Evolutionary conservation across 208 protist species (phyloP), one percentile per base, ranked within the genome.

Genomic region (Trypanosoma conorhini): DNA sequence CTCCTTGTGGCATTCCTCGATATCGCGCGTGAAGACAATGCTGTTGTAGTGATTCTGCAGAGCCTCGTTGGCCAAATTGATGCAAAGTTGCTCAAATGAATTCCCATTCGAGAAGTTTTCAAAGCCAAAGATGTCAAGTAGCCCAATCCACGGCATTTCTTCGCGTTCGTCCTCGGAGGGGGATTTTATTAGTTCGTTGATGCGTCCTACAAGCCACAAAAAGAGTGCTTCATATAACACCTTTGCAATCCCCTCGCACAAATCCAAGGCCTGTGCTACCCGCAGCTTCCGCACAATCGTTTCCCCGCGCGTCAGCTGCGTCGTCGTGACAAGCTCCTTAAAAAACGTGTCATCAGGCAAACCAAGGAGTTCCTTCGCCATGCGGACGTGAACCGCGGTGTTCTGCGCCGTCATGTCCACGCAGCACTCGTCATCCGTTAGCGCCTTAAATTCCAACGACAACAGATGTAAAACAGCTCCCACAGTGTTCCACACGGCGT

Each of bases 51-150:
- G 81, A 55, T 89, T 82, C 76, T 98, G 96, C 62, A 98, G 67
- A 58, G 95, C 89, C 70, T 99, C 97, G 81, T 98, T 98, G 30
- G 96, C 94, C 62, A 94, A 93, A 78, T 99, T 99, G 72, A 99
- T 99, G 74, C 94, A 98, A 15, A 99, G 79, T 78, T 99, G 97
- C 78, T 99, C 97, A 74, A 98, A 98, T 19, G 78, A 89, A 71
- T 99, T 99, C n/a, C 78, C 35, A 30, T 66, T 22, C 31, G 86
- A 74, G 76, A 98, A 98, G 63, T 88, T 90, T 76, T 98, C 96
- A 75, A 98, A 98, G 62, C 96, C 96, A 56, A 94, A 95, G 62
- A 98, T 98, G 80, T 98, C 96, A 12, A 98, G 77, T 24, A 98
- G 72, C 70, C 80, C 82, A 61, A 89, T 83, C 68, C 63, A 81